Evolutionary conservation across 192 early-diverging fungal genomes (phyloP).

Genomic region (Dissophora globulifera): DNA sequence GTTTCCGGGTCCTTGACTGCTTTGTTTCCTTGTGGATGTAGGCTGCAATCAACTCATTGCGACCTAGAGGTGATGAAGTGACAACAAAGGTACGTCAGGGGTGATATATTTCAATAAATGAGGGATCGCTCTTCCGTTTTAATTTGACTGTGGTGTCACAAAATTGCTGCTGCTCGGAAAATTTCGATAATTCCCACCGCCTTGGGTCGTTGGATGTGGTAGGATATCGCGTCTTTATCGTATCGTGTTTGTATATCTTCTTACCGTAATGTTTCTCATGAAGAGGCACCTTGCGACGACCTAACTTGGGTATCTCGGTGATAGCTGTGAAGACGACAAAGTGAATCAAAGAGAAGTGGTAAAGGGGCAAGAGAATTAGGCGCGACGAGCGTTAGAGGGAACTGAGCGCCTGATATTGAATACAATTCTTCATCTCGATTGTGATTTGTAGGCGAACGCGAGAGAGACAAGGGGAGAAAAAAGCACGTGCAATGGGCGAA

Average conservation of each 20-base stretch:
- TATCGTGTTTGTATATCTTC: constrained; percentile 1
- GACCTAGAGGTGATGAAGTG: constrained; percentile 45
- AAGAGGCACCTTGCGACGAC: constrained; percentile 61
- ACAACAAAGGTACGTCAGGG: background rate
- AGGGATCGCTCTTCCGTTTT: background rate
- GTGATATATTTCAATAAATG: constrained; percentile 11
- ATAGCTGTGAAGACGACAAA: constrained; percentile 5
- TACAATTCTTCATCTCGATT: constrained; percentile 6
- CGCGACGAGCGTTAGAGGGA: no score
- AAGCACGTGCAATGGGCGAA: background rate
- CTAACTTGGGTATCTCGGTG: constrained; percentile 50
- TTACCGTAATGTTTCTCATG: constrained; percentile 63
- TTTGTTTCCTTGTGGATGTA: constrained; percentile 75
- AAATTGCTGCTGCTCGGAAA: background rate
- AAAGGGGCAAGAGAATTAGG: no score
- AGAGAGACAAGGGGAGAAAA: background rate
- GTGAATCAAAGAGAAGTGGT: background rate
- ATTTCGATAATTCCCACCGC: no score
- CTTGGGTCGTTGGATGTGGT: no score
- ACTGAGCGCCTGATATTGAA: no score
- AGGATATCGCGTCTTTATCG: no score
- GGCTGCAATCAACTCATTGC: constrained; percentile 81
- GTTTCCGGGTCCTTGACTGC: constrained; percentile 75
- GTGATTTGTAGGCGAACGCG: background rate
- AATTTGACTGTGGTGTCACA: no score